Percentiles rank a stretch among this genome's conserved stretches.
Evolutionary conservation across 345 rosid species (phyloP).

Genomic region (Camelina laxa): DNA sequence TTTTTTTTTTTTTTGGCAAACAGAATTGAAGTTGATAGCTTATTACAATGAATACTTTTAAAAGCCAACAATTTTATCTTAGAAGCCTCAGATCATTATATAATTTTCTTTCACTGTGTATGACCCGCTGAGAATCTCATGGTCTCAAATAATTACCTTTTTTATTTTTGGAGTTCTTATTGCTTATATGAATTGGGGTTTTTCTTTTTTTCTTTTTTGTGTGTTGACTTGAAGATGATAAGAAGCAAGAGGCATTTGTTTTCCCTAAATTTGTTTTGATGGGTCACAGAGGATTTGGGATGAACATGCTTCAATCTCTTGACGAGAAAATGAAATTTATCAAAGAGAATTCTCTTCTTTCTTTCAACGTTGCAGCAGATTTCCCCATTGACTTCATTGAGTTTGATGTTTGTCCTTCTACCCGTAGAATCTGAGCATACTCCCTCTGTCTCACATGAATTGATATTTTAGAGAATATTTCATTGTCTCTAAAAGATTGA

Average conservation of each 20-base stretch:
- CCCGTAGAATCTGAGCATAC: not conserved
- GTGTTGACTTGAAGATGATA: constrained; percentile 8
- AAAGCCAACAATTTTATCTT: not conserved
- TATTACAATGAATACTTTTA: not conserved
- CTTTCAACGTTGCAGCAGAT: constrained; percentile 63
- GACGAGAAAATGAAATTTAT: constrained; percentile 58
- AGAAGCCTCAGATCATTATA: not conserved
- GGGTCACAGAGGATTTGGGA: constrained; percentile 77
- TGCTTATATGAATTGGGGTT: not conserved
- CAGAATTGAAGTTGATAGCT: not conserved
- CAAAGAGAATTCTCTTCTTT: constrained; percentile 67
- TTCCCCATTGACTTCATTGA: constrained; percentile 66
- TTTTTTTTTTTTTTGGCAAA: not conserved
- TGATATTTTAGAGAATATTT: too few species aligned
- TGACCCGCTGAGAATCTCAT: not conserved
- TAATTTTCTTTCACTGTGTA: not conserved
- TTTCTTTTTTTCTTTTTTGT: not conserved
- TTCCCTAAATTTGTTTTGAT: constrained; percentile 60
- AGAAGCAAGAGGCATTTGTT: constrained; percentile 21
- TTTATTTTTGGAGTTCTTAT: not conserved
- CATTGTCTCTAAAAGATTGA: too few species aligned
- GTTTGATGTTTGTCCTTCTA: constrained; percentile 54
- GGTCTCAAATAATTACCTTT: not conserved
- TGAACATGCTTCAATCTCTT: constrained; percentile 57
- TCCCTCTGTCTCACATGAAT: too few species aligned